Evolutionary conservation across 495 filamentous ascomycete genomes (phyloP).

Genomic region (Aspergillus bertholletiae): DNA sequence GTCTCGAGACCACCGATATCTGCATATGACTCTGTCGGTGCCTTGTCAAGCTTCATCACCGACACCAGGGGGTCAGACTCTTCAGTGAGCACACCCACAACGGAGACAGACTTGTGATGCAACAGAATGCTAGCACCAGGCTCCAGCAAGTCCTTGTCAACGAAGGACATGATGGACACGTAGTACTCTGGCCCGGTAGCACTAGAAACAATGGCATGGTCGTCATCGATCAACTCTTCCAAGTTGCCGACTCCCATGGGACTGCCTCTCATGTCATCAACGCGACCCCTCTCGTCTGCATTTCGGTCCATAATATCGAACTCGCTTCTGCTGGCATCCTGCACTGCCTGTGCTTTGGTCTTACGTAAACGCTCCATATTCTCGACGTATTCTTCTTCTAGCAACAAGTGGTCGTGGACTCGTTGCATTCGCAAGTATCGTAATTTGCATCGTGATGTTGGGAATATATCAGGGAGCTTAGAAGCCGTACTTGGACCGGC

Average conservation of each 20-base stretch:
- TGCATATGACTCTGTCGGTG: constrained; percentile 95
- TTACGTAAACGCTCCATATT: constrained; percentile 95
- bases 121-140: constrained; percentile 93
- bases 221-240: constrained; percentile 99
- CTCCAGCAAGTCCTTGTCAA: constrained; percentile 97
- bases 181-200: constrained; percentile 99
- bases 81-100: constrained; percentile 95
- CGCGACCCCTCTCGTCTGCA: constrained; percentile 91
- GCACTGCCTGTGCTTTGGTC: constrained; percentile 76
- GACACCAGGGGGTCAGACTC: constrained; percentile 94
- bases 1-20: constrained; percentile 95
- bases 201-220: constrained; percentile 97
- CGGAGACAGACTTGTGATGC: constrained; percentile 96
- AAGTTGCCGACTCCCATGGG: constrained; percentile 98
- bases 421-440: constrained; percentile 96
- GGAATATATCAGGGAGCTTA: constrained; percentile 90
- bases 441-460: constrained; percentile 95
- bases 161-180: constrained; percentile 99
- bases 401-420: constrained; percentile 92
- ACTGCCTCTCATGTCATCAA: constrained; percentile 97
- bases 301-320: constrained; percentile 60
- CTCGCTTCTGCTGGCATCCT: constrained; percentile 46
- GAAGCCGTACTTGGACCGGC: constrained; percentile 89
- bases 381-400: constrained; percentile 98
- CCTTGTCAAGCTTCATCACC: constrained; percentile 99